Conservation (phyloP, 805 yeast genomes). For the Kregervanrija pseudodelftensis region DNA sequence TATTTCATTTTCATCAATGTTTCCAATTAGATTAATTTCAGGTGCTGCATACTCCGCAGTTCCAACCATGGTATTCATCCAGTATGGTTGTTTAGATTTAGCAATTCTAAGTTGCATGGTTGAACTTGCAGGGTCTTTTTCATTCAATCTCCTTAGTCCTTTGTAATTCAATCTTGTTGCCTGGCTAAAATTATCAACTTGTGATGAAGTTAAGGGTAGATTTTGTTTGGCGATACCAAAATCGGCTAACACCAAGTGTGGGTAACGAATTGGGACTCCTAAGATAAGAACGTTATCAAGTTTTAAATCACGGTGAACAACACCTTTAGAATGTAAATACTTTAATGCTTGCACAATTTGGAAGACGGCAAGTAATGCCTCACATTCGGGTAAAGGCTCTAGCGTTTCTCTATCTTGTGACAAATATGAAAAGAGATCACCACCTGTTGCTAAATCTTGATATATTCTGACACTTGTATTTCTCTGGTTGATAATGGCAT, state of each 20-base stretch:
- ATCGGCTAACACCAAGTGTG: slow-evolving; percentile 56
- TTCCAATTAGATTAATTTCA: slow-evolving; percentile 43
- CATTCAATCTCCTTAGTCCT: not conserved
- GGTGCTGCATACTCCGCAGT: slow-evolving; percentile 73
- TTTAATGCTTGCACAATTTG: slow-evolving; percentile 51
- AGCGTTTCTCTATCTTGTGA: slow-evolving; percentile 48
- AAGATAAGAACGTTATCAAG: slow-evolving; percentile 60
- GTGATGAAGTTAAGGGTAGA: slow-evolving; percentile 6
- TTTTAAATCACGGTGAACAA: slow-evolving; percentile 64
- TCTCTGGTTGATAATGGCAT: slow-evolving; percentile 57
- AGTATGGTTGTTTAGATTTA: slow-evolving; percentile 1
- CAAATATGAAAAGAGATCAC: slow-evolving; percentile 88
- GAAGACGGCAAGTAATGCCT: slow-evolving; percentile 42
- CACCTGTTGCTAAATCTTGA: slow-evolving; percentile 92
- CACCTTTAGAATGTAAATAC: slow-evolving; percentile 45
- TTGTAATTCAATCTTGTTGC: not conserved
- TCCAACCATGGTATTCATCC: slow-evolving; percentile 26
- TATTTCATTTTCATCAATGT: not conserved
- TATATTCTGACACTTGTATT: slow-evolving; percentile 86
- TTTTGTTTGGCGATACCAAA: slow-evolving; percentile 45
- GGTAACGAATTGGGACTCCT: slow-evolving; percentile 43
- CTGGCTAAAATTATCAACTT: not conserved
- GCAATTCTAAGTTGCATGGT: not conserved
- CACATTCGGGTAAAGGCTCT: slow-evolving; percentile 43
- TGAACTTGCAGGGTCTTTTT: not conserved